Evolutionary conservation across 176 grass and related monocot genomes (phyloP).

Genomic region (Lolium rigidum): DNA sequence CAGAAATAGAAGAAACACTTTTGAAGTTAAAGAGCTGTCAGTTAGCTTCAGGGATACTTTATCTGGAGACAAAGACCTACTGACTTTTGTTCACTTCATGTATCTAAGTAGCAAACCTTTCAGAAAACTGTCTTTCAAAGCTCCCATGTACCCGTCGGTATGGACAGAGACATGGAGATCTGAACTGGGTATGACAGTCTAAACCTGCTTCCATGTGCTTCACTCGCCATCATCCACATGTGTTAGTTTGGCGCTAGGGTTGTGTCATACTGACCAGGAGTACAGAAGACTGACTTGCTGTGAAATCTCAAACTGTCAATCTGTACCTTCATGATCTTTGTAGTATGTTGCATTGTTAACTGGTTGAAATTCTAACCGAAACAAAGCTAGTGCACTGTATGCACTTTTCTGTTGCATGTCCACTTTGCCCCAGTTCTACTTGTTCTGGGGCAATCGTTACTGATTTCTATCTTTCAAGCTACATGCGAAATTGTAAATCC

Average conservation of each 20-base stretch:
- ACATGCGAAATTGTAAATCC: neutral
- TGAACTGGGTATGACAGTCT: slow-evolving; percentile 5
- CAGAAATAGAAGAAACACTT: slow-evolving; percentile 21
- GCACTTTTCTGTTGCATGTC: neutral
- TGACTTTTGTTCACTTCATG: slow-evolving; percentile 5
- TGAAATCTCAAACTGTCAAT: neutral
- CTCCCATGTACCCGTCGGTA: neutral
- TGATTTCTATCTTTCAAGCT: neutral
- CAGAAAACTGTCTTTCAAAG: neutral
- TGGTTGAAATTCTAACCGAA: neutral
- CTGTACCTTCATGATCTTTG: neutral
- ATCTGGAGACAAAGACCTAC: neutral
- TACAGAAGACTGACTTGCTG: slow-evolving; percentile 20
- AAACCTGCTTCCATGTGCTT: neutral
- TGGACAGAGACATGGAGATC: neutral
- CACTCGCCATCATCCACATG: neutral
- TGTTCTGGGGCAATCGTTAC: neutral
- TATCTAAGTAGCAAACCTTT: neutral
- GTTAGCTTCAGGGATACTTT: neutral
- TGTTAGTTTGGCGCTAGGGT: neutral
- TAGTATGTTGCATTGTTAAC: neutral
- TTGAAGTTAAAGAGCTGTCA: neutral
- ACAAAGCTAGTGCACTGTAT: neutral
- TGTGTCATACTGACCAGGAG: neutral
- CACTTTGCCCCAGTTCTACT: neutral